Base-by-base conservation (phyloP, 257 asterid genomes). In the Nicotiana noctiflora region DNA sequence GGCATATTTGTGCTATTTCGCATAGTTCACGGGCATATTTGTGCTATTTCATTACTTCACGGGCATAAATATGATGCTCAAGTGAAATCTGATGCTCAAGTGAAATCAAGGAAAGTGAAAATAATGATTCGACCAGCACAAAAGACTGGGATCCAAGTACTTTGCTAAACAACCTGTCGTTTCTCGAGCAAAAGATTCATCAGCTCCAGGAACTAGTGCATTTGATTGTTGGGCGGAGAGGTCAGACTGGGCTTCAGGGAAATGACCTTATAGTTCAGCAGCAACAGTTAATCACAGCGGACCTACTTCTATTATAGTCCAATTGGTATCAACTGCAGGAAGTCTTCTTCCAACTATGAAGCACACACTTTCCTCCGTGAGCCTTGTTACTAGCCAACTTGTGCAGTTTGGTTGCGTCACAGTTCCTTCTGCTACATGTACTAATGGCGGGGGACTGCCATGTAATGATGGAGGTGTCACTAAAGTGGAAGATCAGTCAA, bases 241-340 rank as follows among this genome's bases (percentile, higher is more conserved):
- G 85, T 77, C 92, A 87, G 84, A 83, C 74, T n/a, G 83, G 49
- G 60, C 84, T 84, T 61, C 90, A 82, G 53, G 77, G 90, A n/a
- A 90, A 89, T 67, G 97, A 91, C 64, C 86, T 92, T 37, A 75
- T 90, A 82, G 89, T 82, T 64, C 97, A 93, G 82, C 96, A 93
- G 32, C 96, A 93, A 83, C 98, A 95, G 90, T 97, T 95, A 13
- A 84, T 95, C 44, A 92, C 95, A 27, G 94, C 96, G 19, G 98
- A 95, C 81, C 91, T 80, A 95, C 99, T 66, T 95, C 98, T 6
- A 87, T 95, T 72, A 95, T 95, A 60, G 96, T 92, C 70, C 98
- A 95, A 72, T 84, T 93, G 65, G 91, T 95, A 34, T 90, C 99
- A 25, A 93, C 99, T 18, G 99, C 99, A 49, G 99, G 99, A 57